phyloP scores from a whole-genome alignment of 2,329 filamentous ascomycete species.

The Sclerotinia minor region DNA sequence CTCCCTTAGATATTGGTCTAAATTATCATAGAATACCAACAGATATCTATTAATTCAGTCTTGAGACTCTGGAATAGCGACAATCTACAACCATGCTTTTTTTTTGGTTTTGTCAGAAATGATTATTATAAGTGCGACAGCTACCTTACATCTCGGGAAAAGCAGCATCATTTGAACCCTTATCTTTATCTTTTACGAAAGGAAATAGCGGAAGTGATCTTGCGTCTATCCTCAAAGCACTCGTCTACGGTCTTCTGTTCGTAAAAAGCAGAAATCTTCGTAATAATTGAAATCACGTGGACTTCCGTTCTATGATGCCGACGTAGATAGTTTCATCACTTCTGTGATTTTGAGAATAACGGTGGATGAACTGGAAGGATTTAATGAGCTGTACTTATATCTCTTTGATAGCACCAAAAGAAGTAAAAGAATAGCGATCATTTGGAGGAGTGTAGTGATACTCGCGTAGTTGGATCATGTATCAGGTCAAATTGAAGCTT shows the following conservation, averaged over 20 bases:
- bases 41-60: background rate
- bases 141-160: background rate
- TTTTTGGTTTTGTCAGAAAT: background rate
- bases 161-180: background rate
- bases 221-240: accelerated
- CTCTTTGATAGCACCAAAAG: background rate
- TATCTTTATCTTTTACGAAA: accelerated
- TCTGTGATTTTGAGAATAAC: no score
- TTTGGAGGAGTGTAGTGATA: background rate
- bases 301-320: background rate
- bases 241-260: accelerated
- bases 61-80: no score
- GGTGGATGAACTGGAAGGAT: no score
- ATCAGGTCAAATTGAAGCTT: background rate
- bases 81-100: no score
- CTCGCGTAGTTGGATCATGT: background rate
- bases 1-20: background rate
- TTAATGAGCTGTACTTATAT: no score
- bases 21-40: no score
- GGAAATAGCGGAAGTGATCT: accelerated
- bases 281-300: background rate
- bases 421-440: background rate
- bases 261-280: background rate
- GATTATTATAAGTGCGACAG: background rate
- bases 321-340: no score